Percentiles rank a stretch among this genome's conserved stretches.
Conservation (phyloP, 2,329 filamentous ascomycete species). For the Penicillium verrucosum region DNA sequence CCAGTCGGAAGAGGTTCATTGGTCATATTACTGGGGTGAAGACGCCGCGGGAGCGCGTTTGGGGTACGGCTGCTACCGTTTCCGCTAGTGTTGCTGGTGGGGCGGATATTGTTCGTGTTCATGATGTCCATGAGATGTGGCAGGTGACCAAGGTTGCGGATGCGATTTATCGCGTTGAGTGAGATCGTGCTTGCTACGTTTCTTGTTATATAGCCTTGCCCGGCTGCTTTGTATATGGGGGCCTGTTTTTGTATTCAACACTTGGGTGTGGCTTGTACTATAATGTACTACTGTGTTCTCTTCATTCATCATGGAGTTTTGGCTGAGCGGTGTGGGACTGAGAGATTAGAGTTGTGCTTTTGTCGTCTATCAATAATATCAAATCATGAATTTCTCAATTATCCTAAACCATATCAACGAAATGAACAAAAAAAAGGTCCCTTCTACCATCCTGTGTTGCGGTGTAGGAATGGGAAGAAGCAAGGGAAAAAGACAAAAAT, state of each 20-base stretch:
- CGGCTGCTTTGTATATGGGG: not conserved
- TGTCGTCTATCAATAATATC: slow-evolving; percentile 9
- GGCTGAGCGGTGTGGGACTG: not conserved
- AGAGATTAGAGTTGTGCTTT: not conserved
- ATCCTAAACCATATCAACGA: slow-evolving; percentile 22
- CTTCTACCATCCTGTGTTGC: slow-evolving; percentile 9
- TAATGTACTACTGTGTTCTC: slow-evolving; percentile 10
- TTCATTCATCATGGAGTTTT: slow-evolving; percentile 25
- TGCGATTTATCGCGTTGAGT: slow-evolving; percentile 70
- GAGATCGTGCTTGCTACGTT: not conserved
- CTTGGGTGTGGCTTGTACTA: slow-evolving; percentile 11
- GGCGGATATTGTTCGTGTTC: slow-evolving; percentile 87
- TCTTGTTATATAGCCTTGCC: not conserved
- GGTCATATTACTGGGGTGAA: slow-evolving; percentile 74
- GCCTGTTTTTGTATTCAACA: slow-evolving; percentile 25
- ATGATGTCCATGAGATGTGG: slow-evolving; percentile 84
- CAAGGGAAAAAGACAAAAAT: slow-evolving; percentile 1
- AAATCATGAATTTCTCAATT: slow-evolving; percentile 24
- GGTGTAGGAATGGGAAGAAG: slow-evolving; percentile 10
- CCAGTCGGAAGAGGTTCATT: slow-evolving; percentile 86
- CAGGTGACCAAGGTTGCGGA: slow-evolving; percentile 84
- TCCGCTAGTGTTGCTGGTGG: slow-evolving; percentile 81
- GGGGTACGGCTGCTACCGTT: slow-evolving; percentile 86
- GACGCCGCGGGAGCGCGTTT: slow-evolving; percentile 66
- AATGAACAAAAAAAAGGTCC: slow-evolving; percentile 7